These are phyloP conservation scores for Eucalyptus curtisii DNA, from an alignment of 345 rosid genomes.

Conservation along the genomic window DNA sequence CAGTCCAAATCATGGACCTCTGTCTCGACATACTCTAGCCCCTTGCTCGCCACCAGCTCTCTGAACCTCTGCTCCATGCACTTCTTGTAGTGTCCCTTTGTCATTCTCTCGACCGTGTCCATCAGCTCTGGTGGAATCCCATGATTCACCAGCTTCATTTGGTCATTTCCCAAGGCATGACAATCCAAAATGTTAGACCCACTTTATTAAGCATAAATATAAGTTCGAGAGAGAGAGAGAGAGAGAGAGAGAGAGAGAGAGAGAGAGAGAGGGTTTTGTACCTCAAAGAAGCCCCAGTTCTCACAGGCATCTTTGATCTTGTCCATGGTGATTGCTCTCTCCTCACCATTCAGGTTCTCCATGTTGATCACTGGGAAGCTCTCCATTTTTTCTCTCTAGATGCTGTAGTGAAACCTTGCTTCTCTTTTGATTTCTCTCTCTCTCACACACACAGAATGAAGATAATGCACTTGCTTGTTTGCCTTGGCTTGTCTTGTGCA, in stretches of 20 bases:
- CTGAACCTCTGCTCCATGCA: slow-evolving; percentile 82
- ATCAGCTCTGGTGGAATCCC: slow-evolving; percentile 53
- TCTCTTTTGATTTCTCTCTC: neutral
- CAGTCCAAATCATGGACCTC: slow-evolving; percentile 83
- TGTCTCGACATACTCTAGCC: slow-evolving; percentile 36
- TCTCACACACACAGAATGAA: neutral
- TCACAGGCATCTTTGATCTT: slow-evolving; percentile 90
- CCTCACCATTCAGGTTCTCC: slow-evolving; percentile 60
- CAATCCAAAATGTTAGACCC: neutral
- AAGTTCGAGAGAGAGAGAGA: neutral
- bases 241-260: no score
- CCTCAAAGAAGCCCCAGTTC: slow-evolving; percentile 99
- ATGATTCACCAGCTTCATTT: slow-evolving; percentile 57
- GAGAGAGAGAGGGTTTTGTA: neutral
- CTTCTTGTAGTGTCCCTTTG: slow-evolving; percentile 75
- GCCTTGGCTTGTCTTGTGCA: neutral
- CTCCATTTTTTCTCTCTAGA: slow-evolving; percentile 24
- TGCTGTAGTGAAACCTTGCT: neutral
- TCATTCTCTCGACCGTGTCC: slow-evolving; percentile 66
- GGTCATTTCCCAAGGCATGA: neutral
- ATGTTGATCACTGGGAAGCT: slow-evolving; percentile 58
- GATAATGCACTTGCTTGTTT: neutral
- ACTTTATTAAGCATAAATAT: neutral
- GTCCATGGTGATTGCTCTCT: slow-evolving; percentile 45
- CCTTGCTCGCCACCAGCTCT: slow-evolving; percentile 54